Base-by-base conservation (phyloP, 306 rosid species). In the Cicer chorassanicum region DNA sequence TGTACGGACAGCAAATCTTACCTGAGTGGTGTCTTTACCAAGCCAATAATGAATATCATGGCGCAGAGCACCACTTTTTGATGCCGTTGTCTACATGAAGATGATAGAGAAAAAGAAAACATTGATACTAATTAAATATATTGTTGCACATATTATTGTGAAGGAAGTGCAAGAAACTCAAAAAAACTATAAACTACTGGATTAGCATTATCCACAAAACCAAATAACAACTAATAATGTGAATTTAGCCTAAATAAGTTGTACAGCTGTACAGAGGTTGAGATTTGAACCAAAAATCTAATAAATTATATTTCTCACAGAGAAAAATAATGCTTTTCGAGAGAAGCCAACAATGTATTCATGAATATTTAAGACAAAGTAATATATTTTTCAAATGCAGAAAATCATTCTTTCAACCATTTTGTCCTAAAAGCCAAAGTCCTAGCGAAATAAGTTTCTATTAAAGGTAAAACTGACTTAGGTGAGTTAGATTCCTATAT, bases 11-110 rank as follows among this genome's bases (percentile, higher is more conserved):
- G 9, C 41, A 82, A 57, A 68, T 68, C 72, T 76, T 79, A 88
- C 99, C 89, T 90, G 97, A 75, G 90, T 86, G 70, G 98, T 92
- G 79, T 89, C 92, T 84, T 88, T 92, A 68, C 99, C 99, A 74
- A 95, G 91, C 99, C 99, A 95, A 77, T 92, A 95, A 84, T 95
- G 99, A 76, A 95, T 89, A 75, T 95, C 98, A 78, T 92, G 83
- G 79, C 87, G 93, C 84, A 95, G 71, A 65, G 96, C 84, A 72
- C 99, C 99, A 70, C 91, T 85, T 88, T 92, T 95, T 83, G 86
- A 83, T 73, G 91, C 74, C 9, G 89, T 89, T 70, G 99, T 92
- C 99, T 95, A 82, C 79, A 78, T 54, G 72, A 39, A 77, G 73
- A 48, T 51, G 12, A 67, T 18, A 75, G 67, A 49, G 10, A 51